Conservation (phyloP, 176 grass and related monocot species). For the Neostapfia colusana region DNA sequence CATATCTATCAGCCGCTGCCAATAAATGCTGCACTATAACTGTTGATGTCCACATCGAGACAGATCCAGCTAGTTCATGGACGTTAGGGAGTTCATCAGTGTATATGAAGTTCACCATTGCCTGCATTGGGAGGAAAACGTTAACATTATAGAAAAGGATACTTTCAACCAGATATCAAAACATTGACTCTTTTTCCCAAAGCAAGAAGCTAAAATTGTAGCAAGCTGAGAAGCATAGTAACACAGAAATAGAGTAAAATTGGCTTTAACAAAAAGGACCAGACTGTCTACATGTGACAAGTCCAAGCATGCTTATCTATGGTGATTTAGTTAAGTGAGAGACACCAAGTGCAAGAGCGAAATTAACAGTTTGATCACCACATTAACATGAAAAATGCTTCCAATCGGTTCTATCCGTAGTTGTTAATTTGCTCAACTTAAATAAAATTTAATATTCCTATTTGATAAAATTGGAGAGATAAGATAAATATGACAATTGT, state of each 20-base stretch:
- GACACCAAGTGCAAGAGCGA: background rate
- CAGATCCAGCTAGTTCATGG: slow-evolving; percentile 68
- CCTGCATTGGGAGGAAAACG: slow-evolving; percentile 39
- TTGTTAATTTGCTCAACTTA: background rate
- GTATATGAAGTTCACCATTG: slow-evolving; percentile 81
- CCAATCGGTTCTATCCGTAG: background rate
- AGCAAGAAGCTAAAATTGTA: slow-evolving; percentile 3
- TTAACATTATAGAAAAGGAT: slow-evolving; percentile 14
- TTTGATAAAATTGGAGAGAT: background rate
- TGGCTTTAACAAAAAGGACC: background rate
- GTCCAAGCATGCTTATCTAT: slow-evolving; percentile 16
- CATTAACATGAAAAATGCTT: background rate
- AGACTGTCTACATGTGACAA: slow-evolving; percentile 14
- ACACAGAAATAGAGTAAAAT: background rate
- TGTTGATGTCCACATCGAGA: slow-evolving; percentile 66
- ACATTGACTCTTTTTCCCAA: background rate
- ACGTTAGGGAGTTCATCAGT: slow-evolving; percentile 75
- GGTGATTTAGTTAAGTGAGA: background rate
- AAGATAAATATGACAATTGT: background rate
- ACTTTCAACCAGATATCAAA: slow-evolving; percentile 1
- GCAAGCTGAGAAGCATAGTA: background rate
- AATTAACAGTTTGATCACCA: background rate
- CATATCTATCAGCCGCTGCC: slow-evolving; percentile 86
- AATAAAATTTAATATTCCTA: background rate
- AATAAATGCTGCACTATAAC: slow-evolving; percentile 72